phyloP scores from a whole-genome alignment of 2,329 filamentous ascomycete genomes.

The Curvularia lunata region DNA sequence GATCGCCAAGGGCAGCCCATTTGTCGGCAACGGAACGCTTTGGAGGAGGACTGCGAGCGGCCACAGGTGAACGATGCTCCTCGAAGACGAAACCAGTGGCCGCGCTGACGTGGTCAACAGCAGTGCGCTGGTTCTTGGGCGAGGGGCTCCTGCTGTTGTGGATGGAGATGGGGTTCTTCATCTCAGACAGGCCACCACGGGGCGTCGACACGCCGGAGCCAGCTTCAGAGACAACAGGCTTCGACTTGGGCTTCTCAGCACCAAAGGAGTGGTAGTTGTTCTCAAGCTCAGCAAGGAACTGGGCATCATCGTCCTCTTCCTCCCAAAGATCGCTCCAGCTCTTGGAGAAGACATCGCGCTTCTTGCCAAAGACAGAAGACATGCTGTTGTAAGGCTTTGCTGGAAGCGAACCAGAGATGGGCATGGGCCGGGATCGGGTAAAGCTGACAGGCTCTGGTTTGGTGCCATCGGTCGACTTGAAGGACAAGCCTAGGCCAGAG shows the following conservation, averaged over 20 bases:
- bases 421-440: constrained; percentile 71
- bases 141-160: constrained; percentile 56
- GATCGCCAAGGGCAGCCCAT: constrained; percentile 87
- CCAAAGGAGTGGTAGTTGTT: constrained; percentile 59
- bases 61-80: constrained; percentile 56
- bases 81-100: constrained; percentile 77
- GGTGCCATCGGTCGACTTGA: constrained; percentile 69
- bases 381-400: constrained; percentile 70
- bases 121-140: constrained; percentile 49
- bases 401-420: constrained; percentile 80
- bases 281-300: constrained; percentile 62
- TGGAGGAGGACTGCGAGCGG: constrained; percentile 65
- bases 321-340: constrained; percentile 99
- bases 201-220: constrained; percentile 57
- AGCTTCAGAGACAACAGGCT: constrained; percentile 46
- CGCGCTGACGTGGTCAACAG: constrained; percentile 69
- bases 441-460: constrained; percentile 55
- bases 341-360: constrained; percentile 84
- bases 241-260: constrained; percentile 45
- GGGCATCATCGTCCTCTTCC: constrained; percentile 83
- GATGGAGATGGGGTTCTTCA: constrained; percentile 60
- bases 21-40: constrained; percentile 76
- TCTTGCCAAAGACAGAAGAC: constrained; percentile 79
- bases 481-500: constrained; percentile 79
- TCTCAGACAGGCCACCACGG: constrained; percentile 60